Evolutionary conservation across 1,284 basidiomycete species (phyloP).

Genomic region (Malassezia globosa): DNA sequence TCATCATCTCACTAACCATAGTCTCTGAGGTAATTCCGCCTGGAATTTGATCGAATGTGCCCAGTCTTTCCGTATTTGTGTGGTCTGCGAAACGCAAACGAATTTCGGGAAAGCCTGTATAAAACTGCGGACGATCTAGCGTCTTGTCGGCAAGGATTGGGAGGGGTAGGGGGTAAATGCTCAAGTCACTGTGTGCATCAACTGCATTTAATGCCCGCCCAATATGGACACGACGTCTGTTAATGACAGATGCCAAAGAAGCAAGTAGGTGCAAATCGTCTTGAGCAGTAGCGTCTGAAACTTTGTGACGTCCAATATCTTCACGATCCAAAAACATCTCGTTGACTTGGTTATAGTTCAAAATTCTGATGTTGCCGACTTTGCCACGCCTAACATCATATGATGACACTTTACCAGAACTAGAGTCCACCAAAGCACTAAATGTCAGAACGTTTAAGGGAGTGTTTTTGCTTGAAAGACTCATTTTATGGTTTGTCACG

Average conservation of each 20-base stretch:
- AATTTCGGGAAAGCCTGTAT: conserved; percentile 26
- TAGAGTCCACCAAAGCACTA: conserved; percentile 59
- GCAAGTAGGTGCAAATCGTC: not conserved
- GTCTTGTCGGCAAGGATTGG: not conserved
- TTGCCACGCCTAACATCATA: conserved; percentile 61
- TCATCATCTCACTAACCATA: conserved; percentile 72
- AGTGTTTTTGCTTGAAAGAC: not conserved
- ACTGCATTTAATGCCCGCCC: conserved; percentile 6
- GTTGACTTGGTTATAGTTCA: conserved; percentile 62
- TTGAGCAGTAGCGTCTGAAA: not conserved
- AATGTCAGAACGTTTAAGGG: conserved; percentile 59
- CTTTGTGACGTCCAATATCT: no score
- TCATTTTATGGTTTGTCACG: conserved; percentile 24
- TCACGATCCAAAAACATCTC: conserved; percentile 1
- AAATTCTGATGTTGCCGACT: conserved; percentile 58
- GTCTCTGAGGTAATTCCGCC: conserved; percentile 19
- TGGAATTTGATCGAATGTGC: conserved; percentile 12
- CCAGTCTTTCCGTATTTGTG: not conserved
- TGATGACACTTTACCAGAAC: conserved; percentile 60
- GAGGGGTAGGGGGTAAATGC: conserved; percentile 4
- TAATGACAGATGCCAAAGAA: not conserved
- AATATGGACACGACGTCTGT: conserved; percentile 1
- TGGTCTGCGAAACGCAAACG: not conserved
- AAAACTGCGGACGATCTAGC: conserved; percentile 20
- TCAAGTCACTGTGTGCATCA: not conserved